phyloP scores from a whole-genome alignment of 345 rosid species.

The Populus euphratica region DNA sequence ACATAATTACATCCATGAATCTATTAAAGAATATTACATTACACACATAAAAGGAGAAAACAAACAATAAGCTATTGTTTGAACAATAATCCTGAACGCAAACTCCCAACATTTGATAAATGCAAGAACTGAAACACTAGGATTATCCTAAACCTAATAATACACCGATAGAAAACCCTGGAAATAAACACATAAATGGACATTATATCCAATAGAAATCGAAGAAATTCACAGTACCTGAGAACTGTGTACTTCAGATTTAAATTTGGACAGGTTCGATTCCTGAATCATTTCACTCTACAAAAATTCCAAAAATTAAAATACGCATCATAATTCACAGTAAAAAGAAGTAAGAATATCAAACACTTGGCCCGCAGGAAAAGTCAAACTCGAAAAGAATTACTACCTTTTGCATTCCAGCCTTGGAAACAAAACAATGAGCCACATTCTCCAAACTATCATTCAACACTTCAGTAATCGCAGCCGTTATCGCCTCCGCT shows the following conservation, averaged over 20 bases:
- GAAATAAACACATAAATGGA: background rate
- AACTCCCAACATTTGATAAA: no score
- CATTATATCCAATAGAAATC: background rate
- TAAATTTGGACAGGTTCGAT: conserved; percentile 75
- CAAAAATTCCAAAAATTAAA: conserved; percentile 16
- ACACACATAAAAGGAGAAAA: background rate
- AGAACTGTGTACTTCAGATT: conserved; percentile 78
- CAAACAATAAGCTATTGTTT: background rate
- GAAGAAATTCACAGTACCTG: conserved; percentile 47
- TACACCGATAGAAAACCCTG: background rate
- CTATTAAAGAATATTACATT: background rate
- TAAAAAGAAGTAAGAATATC: background rate
- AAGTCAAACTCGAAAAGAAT: background rate
- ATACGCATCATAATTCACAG: background rate
- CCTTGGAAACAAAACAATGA: conserved; percentile 69
- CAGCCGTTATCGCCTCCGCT: conserved; percentile 86
- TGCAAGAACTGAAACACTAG: no score
- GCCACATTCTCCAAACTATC: conserved; percentile 90
- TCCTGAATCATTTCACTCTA: conserved; percentile 77
- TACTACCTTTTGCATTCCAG: conserved; percentile 83
- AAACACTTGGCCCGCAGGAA: background rate
- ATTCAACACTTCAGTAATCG: conserved; percentile 79
- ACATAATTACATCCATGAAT: background rate
- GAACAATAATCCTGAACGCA: no score
- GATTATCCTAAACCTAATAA: background rate